These are phyloP conservation scores for Petasospora rhodanensis DNA, from an alignment of 1,139 yeast species.

Conservation along the genomic window DNA sequence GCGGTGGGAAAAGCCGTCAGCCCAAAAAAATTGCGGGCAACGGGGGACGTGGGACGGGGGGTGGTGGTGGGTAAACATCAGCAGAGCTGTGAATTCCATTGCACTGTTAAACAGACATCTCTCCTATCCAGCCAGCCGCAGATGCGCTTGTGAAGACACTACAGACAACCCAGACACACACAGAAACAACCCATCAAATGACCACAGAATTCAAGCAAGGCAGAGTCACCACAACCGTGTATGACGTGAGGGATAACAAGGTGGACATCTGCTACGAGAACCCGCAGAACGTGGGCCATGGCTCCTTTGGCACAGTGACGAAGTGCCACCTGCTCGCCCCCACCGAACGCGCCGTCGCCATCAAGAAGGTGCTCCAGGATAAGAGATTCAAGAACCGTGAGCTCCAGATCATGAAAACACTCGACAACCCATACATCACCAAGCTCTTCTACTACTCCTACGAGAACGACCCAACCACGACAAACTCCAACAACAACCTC, in stretches of 20 bases:
- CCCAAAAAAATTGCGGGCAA: too few species aligned
- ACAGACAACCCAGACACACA: too few species aligned
- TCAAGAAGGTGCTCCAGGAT: constrained; percentile 92
- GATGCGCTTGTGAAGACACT: too few species aligned
- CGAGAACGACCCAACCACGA: constrained; percentile 52
- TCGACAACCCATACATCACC: constrained; percentile 78
- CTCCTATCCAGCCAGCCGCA: too few species aligned
- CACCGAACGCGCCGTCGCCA: constrained; percentile 74
- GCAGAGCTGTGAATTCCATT: too few species aligned
- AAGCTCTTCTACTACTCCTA: constrained; percentile 86
- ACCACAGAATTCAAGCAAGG: too few species aligned
- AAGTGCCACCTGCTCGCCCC: constrained; percentile 77
- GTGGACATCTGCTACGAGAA: constrained; percentile 15
- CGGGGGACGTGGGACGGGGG: too few species aligned
- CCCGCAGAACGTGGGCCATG: constrained; percentile 79
- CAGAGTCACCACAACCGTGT: constrained; percentile 7
- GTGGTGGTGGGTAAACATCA: too few species aligned
- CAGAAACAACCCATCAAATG: too few species aligned
- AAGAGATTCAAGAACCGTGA: constrained; percentile 95
- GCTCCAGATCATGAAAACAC: constrained; percentile 88
- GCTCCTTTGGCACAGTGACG: constrained; percentile 95
- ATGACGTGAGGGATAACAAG: constrained; percentile 10
- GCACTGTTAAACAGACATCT: too few species aligned
- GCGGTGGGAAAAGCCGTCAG: too few species aligned
- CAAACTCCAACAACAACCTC: constrained; percentile 69